Base-by-base conservation (phyloP, 768 basidiomycete species). In the Exidia glandulosa region DNA sequence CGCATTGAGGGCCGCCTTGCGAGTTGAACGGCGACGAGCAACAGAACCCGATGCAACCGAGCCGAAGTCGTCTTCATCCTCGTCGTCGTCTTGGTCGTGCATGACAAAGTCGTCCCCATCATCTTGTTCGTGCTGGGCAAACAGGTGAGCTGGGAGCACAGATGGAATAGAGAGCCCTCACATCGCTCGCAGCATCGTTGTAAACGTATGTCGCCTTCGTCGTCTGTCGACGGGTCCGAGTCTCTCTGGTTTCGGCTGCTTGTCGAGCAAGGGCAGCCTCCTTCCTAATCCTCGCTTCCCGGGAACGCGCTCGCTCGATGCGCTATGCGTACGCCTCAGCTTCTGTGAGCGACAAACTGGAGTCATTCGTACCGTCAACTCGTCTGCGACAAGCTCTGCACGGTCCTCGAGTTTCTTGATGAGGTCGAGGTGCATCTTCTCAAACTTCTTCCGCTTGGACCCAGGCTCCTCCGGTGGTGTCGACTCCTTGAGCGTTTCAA, bases 201-300 rank as follows among this genome's bases (percentile, higher is more conserved):
- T 91, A 90, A 57, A 88, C 88, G 72, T 93, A 93, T 75, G 90
- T 87, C 54, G 88, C 87, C 63, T 81, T 83, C 47, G 80, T 80
- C 2, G 85, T 83, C 72, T 81, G 80, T 58, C 86, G 79, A 61
- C 89, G 79, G 23, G 90, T 91, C 61, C 90, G 80, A 30, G 88
- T 91, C 71, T 85, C 83, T 62, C 89, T 81, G 61, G 90, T 73
- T 69, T 90, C 89, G 36, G 86, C 83, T 6, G 50, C 50, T 25
- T 54, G 50, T 69, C 90, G 88, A 23, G 84, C 87, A 63, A 85
- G 37, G 23, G 73, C 60, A 85, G 73, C 37, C 83, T 68, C 50
- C 81, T 77, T 54, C 78, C 79, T 68, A 12, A 31, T 88, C 83
- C 67, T 90, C 84, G 56, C 88, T 76, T 72, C 84, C 87, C 73